Percentiles rank a stretch among this genome's conserved stretches.
Evolutionary conservation across 2,329 filamentous ascomycete genomes (phyloP).

Genomic region (Pyricularia pennisetigena): DNA sequence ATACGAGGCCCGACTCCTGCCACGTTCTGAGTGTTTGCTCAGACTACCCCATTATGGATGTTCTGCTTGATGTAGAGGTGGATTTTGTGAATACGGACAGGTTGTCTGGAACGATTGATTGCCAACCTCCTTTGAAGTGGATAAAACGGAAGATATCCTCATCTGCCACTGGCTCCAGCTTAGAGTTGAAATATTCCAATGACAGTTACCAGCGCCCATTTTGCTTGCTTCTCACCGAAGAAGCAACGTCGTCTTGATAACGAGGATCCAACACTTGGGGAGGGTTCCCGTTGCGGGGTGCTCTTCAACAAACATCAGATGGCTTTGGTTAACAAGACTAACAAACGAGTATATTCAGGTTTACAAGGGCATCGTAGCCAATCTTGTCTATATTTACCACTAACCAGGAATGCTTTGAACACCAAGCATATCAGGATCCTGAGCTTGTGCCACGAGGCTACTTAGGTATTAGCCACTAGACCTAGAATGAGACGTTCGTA

Average conservation of each 20-base stretch:
- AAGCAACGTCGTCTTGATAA: background rate
- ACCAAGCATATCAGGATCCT: background rate
- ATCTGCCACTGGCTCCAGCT: background rate
- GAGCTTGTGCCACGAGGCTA: background rate
- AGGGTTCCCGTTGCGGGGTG: background rate
- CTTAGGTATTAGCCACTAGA: background rate
- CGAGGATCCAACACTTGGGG: background rate
- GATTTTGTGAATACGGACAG: background rate
- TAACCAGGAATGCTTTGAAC: background rate
- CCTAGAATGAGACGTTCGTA: background rate
- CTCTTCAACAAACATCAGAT: background rate
- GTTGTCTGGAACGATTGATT: background rate
- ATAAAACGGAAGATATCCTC: background rate
- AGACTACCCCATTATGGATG: constrained; percentile 14
- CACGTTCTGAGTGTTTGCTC: constrained; percentile 10
- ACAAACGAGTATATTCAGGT: too few relatives aligned
- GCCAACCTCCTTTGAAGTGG: background rate
- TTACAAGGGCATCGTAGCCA: background rate
- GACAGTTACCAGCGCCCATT: background rate
- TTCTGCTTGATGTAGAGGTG: constrained; percentile 9
- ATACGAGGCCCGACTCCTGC: background rate
- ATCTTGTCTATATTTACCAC: background rate
- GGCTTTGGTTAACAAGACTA: background rate
- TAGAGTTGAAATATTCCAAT: background rate
- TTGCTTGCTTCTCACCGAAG: background rate